Percentiles rank a stretch among this genome's conserved stretches.
Conservation (phyloP, 352 stramenopile genomes). For the Globisporangium viniferum region DNA sequence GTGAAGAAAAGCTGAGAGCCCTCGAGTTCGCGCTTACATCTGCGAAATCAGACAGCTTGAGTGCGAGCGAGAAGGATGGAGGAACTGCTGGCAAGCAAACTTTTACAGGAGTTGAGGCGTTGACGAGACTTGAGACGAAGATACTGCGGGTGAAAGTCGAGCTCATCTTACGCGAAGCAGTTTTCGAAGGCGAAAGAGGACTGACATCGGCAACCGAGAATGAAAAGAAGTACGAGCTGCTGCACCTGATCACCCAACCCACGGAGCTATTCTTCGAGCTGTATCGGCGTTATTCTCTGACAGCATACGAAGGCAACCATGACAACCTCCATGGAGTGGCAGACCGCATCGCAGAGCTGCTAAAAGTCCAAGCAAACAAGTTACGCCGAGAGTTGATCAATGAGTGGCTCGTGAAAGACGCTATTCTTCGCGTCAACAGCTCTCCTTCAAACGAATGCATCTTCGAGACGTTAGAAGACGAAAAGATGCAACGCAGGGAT, state of each 20-base stretch:
- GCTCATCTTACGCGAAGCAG: conserved; percentile 27
- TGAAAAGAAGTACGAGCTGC: conserved; percentile 16
- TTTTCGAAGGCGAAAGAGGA: conserved; percentile 17
- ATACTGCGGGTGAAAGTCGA: conserved; percentile 37
- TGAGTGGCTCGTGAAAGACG: conserved; percentile 52
- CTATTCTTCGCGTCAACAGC: conserved; percentile 20
- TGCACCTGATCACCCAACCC: conserved; percentile 31
- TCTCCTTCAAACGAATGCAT: conserved; percentile 15
- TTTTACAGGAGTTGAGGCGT: conserved; percentile 36
- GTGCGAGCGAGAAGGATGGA: conserved; percentile 10
- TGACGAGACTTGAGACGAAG: conserved; percentile 34
- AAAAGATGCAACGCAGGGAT: conserved; percentile 29
- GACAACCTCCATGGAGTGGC: conserved; percentile 29
- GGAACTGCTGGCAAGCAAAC: conserved; percentile 20
- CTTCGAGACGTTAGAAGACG: conserved; percentile 31
- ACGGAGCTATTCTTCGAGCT: conserved; percentile 41
- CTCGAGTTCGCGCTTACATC: conserved; percentile 39
- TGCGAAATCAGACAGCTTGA: conserved; percentile 1
- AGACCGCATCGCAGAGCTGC: conserved; percentile 27
- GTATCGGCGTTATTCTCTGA: conserved; percentile 39
- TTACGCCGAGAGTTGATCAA: conserved; percentile 39
- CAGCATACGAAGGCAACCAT: conserved; percentile 25
- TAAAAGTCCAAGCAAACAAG: conserved; percentile 24
- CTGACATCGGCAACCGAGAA: conserved; percentile 16
- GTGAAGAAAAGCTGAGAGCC: conserved; percentile 40